Percentiles rank a stretch among this genome's conserved stretches.
phyloP scores from a whole-genome alignment of 2,329 filamentous ascomycete genomes.

The Botrytis sinoallii region DNA sequence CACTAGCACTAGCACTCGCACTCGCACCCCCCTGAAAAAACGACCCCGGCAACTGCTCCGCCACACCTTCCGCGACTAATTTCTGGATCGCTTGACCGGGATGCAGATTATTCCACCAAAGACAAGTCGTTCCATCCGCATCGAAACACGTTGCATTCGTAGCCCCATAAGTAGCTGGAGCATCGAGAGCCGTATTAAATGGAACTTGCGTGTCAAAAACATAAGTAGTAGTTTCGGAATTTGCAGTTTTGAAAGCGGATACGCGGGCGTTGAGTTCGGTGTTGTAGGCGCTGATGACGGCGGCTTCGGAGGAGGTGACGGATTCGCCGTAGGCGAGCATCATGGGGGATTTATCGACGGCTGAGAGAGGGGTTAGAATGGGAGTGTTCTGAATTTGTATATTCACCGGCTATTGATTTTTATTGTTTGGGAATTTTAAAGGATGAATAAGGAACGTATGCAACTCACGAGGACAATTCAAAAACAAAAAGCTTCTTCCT shows the following conservation, averaged over 20 bases:
- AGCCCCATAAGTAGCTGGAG: slow-evolving; percentile 23
- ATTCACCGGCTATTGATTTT: too few relatives aligned
- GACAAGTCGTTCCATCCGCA: slow-evolving; percentile 26
- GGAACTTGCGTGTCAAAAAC: neutral
- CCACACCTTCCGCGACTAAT: slow-evolving; percentile 21
- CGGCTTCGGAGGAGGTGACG: neutral
- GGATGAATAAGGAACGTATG: too few relatives aligned
- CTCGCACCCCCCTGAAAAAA: neutral
- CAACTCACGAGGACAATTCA: slow-evolving; percentile 44
- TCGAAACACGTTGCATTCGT: slow-evolving; percentile 25
- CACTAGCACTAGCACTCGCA: neutral
- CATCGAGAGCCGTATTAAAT: neutral
- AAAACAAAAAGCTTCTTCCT: slow-evolving; percentile 47
- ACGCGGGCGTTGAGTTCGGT: neutral
- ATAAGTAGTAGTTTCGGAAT: neutral
- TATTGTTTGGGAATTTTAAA: neutral
- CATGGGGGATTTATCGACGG: neutral
- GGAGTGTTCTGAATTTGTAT: neutral
- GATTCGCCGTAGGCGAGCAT: slow-evolving; percentile 5
- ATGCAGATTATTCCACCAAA: slow-evolving; percentile 29
- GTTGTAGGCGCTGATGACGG: neutral
- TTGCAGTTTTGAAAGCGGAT: neutral
- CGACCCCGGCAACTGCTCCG: neutral
- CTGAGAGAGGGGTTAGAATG: neutral
- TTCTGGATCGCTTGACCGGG: slow-evolving; percentile 26